Base-by-base conservation (phyloP, 1,284 basidiomycete species). In the Sporisorium iseilematis-ciliati region DNA sequence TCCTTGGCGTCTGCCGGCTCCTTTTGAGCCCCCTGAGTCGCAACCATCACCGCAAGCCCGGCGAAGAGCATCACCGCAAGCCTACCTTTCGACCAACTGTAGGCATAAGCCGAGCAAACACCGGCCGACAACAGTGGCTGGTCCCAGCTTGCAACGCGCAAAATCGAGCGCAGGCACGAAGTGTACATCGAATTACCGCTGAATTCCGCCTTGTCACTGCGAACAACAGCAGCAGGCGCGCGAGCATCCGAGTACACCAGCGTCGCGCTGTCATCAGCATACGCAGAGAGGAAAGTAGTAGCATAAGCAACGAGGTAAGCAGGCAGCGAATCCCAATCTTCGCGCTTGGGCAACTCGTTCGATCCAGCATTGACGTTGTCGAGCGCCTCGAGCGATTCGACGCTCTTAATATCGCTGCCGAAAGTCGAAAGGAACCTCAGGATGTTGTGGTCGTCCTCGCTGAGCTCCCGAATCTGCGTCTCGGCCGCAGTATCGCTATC, bases 381-480 rank as follows among this genome's bases (percentile, higher is more conserved):
- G 25, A 75, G 57, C 55, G 67, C 25, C 49, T 65, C 77, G n/a
- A 60, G 51, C 57, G 75, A 70, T 29, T 69, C 57, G 38, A 77
- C 68, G n/a, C 43, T 54, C 31, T 62, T 33, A 10, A 79, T 25
- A 18, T 75, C 48, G n/a, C 64, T 56, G 25, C 77, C 78, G 20
- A 78, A 80, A 16, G 63, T 40, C 2, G 61, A 50, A 12, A 80
- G 64, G 69, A 77, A 80, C 7, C 45, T 43, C 33, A 58, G 7
- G 20, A 80, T 70, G 43, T 80, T 70, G 16, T 64, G 38, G 43
- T 80, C 76, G 26, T 78, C 74, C 45, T 58, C 61, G 21, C 51
- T 40, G 14, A 51, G 40, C 14, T 25, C 35, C 10, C 35, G 10
- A 31, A 21, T 49, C 11, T 49, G 42, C 33, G 23, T 29, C 5